A percentile compares a stretch with the other conserved stretches of the same genome.
These are phyloP conservation scores for Camelina sativa DNA, from an alignment of 345 rosid genomes.

Conservation along the genomic window DNA sequence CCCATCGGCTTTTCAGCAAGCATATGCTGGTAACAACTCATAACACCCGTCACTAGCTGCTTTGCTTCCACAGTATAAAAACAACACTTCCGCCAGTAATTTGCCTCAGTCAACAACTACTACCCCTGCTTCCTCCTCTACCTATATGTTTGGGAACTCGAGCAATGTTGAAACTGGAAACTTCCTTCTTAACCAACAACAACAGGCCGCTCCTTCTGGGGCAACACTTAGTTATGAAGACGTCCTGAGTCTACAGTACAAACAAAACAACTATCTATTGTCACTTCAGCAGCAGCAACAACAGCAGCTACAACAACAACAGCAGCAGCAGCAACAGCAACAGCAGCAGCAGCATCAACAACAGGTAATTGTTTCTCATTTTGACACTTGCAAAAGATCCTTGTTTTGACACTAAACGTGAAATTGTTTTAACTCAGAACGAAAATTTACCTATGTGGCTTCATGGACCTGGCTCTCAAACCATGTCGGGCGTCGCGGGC, in stretches of 20 bases:
- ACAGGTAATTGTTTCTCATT: slow-evolving; percentile 17
- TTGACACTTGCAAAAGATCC: slow-evolving; percentile 1
- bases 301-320: background rate
- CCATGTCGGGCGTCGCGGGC: slow-evolving; percentile 66
- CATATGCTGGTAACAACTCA: slow-evolving; percentile 70
- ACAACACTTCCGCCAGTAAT: slow-evolving; percentile 72
- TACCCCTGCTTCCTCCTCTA: slow-evolving; percentile 55
- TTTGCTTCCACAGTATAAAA: slow-evolving; percentile 83
- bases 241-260: slow-evolving; percentile 74
- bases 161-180: slow-evolving; percentile 69
- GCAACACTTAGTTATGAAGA: slow-evolving; percentile 75
- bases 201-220: slow-evolving; percentile 63
- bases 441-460: slow-evolving; percentile 84
- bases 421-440: slow-evolving; percentile 52
- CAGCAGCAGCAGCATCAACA: background rate
- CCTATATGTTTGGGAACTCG: slow-evolving; percentile 81
- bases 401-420: background rate
- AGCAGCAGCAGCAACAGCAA: background rate
- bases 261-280: slow-evolving; percentile 69
- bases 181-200: slow-evolving; percentile 61
- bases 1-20: slow-evolving; percentile 90
- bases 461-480: slow-evolving; percentile 75
- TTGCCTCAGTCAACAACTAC: slow-evolving; percentile 77
- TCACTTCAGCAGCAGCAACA: slow-evolving; percentile 72
- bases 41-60: slow-evolving; percentile 86